A percentile compares a stretch with the other conserved stretches of the same genome.
Conservation (phyloP, 2,329 filamentous ascomycete genomes). For the Didymella lethalis region DNA sequence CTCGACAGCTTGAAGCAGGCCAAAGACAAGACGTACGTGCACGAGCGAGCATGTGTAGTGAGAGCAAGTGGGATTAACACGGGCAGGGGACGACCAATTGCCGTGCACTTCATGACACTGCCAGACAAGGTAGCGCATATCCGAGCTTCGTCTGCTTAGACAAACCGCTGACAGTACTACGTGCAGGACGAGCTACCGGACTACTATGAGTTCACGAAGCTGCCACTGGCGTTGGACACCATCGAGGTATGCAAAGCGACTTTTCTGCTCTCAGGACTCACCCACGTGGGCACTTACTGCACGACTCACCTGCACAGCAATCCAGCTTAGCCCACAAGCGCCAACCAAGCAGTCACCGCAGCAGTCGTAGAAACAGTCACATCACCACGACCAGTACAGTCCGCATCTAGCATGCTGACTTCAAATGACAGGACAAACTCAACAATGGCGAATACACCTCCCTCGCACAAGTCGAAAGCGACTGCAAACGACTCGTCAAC, state of each 20-base stretch:
- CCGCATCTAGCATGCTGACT: conserved; percentile 25
- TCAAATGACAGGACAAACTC: conserved; percentile 64
- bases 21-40: conserved; percentile 79
- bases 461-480: conserved; percentile 79
- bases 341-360: background rate
- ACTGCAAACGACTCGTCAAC: conserved; percentile 85
- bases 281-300: background rate
- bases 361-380: conserved; percentile 2
- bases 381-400: background rate
- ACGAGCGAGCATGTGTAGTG: conserved; percentile 8
- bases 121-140: conserved; percentile 60
- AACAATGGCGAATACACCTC: conserved; percentile 71
- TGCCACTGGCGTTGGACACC: conserved; percentile 79
- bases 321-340: background rate
- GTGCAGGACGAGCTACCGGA: conserved; percentile 67
- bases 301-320: background rate
- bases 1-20: conserved; percentile 78
- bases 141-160: conserved; percentile 11
- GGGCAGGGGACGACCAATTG: conserved; percentile 71
- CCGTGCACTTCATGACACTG: conserved; percentile 77
- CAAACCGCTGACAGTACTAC: conserved; percentile 28
- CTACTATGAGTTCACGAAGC: conserved; percentile 78
- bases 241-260: conserved; percentile 65
- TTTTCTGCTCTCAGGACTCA: background rate
- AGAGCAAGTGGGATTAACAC: conserved; percentile 31